Evolutionary conservation across 1,139 yeast species (phyloP).

Genomic region (Suhomyces bokatorum): DNA sequence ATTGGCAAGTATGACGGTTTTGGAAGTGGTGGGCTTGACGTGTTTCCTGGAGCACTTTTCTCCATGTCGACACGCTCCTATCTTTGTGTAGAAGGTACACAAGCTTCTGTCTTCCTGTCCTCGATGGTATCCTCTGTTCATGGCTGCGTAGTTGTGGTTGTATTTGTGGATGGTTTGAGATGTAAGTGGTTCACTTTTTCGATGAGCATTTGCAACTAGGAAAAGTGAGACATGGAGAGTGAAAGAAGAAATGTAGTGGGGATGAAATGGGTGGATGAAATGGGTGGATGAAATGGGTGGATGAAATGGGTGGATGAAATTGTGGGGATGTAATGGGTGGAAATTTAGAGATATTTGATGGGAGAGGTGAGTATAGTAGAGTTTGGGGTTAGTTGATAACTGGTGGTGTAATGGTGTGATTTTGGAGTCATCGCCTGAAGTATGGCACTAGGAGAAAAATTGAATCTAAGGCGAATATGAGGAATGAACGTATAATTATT

Average conservation of each 20-base stretch:
- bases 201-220: constrained; percentile 5
- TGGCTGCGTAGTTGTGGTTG: not conserved
- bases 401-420: no score
- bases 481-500: no score
- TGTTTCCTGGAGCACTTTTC: constrained; percentile 83
- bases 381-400: no score
- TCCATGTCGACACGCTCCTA: constrained; percentile 95
- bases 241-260: not conserved
- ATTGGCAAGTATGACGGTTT: constrained; percentile 67
- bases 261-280: no score
- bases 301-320: no score
- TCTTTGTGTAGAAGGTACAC: constrained; percentile 68
- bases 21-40: constrained; percentile 65
- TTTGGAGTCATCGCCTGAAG: no score
- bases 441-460: no score
- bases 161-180: not conserved
- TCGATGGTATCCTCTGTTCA: constrained; percentile 9
- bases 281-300: no score
- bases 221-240: not conserved
- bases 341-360: no score
- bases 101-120: constrained; percentile 23
- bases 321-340: no score
- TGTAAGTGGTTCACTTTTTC: not conserved
- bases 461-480: no score
- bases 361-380: no score